Base-by-base conservation (phyloP, 805 yeast genomes). In the Metschnikowia vanudenii region DNA sequence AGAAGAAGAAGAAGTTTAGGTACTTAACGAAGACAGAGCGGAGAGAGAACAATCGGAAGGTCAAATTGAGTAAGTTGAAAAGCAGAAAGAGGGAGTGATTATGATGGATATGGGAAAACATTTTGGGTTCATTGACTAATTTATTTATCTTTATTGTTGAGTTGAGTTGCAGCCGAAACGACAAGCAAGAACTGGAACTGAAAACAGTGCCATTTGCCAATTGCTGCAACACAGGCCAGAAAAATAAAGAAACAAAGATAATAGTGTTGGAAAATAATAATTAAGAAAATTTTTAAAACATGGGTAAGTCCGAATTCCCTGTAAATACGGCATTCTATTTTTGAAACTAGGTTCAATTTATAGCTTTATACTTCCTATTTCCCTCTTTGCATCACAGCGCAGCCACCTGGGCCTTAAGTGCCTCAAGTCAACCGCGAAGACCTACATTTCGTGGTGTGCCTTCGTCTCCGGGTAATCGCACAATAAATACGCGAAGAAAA, bases 11-110 rank as follows among this genome's bases (percentile, higher is more conserved):
- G 67, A 91, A 91, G 76, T 90, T 90, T 61, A 81, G 97, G 68
- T 92, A 91, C 58, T 75, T 91, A 64, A 80, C 94, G 41, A 88
- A 89, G 64, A 68, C 74, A 22, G 97, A 90, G 67, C 79, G 98
- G 67, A 81, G 71, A 49, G 74, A 67, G 19, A 71, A 70, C 47
- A 60, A 62, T 42, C 58, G 70, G 39, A 73, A 71, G 56, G 70
- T 64, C 41, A 66, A 60, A 54, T 32, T 53, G 40, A 65, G 65
- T 42, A 60, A 54, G 40, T 28, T 55, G 52, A 56, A 57, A 45
- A 53, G 55, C 52, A 36, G 55, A 39, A 55, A 49, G 26, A 39
- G 51, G 42, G 59, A 57, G 4, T 50, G 47, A 26, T 14, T 11
- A 33, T 17, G 3, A 12, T 42, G 45, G 30, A 37, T 20, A 43